phyloP scores from a whole-genome alignment of 176 grass and related monocot species.

The Triticum timopheevii region DNA sequence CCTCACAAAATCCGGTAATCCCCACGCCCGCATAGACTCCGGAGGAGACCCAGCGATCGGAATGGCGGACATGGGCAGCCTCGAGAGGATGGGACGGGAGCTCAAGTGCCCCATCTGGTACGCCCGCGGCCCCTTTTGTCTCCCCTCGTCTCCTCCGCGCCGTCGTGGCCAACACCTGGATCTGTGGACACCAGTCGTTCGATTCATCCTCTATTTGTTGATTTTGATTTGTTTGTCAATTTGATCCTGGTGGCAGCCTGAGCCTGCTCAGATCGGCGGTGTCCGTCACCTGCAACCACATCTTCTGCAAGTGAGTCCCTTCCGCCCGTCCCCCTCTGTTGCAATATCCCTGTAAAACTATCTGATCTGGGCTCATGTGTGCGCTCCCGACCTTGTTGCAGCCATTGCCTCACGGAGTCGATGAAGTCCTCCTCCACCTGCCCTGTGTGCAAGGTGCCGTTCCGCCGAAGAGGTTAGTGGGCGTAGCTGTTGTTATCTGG shows the following conservation, averaged over 20 bases:
- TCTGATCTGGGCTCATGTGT: not conserved
- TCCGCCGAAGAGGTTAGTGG: constrained; percentile 67
- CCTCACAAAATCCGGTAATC: not conserved
- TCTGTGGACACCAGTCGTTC: not conserved
- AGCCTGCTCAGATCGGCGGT: constrained; percentile 63
- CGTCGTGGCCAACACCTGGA: not conserved
- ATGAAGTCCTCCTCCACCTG: constrained; percentile 75
- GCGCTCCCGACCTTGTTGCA: constrained; percentile 16
- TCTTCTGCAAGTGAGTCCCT: constrained; percentile 80
- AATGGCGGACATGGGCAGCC: constrained; percentile 66
- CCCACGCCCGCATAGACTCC: constrained; percentile 6
- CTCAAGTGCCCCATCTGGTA: constrained; percentile 98
- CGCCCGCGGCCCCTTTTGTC: not conserved
- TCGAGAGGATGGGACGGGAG: constrained; percentile 88
- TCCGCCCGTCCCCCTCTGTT: not conserved
- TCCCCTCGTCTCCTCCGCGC: not conserved
- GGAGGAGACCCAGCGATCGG: constrained; percentile 2
- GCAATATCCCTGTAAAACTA: not conserved
- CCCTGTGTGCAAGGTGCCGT: constrained; percentile 87
- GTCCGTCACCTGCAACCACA: constrained; percentile 79
- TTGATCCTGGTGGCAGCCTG: constrained; percentile 42
- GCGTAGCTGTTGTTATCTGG: not conserved
- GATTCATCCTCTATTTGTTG: not conserved
- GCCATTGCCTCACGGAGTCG: constrained; percentile 63
- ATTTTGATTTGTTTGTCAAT: not conserved